Evolutionary conservation across 768 basidiomycete species (phyloP).

Genomic region (Jaapia argillacea): DNA sequence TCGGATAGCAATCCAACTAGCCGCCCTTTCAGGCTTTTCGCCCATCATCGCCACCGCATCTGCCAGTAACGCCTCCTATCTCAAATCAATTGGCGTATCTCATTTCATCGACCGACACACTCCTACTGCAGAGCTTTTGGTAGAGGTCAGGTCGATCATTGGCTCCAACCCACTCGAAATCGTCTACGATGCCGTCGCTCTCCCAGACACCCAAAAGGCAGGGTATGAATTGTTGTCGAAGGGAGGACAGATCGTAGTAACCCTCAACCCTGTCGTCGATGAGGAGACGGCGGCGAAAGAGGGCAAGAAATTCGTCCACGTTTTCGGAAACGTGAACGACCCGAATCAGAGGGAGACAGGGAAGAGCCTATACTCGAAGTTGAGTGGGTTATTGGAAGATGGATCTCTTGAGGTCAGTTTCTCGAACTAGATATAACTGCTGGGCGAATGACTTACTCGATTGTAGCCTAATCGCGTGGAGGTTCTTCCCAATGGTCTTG

Average conservation of each 20-base stretch:
- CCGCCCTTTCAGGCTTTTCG: conserved; percentile 19
- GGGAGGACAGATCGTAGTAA: conserved; percentile 11
- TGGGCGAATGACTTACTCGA: background rate
- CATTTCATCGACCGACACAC: conserved; percentile 17
- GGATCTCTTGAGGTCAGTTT: conserved; percentile 20
- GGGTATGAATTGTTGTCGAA: conserved; percentile 14
- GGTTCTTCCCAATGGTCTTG: background rate
- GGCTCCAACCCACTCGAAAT: conserved; percentile 12
- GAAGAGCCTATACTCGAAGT: conserved; percentile 18
- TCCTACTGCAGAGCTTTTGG: conserved; percentile 1
- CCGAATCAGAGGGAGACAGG: conserved; percentile 17
- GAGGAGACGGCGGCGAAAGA: background rate
- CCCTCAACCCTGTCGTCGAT: background rate
- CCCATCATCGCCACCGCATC: conserved; percentile 22
- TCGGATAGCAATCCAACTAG: conserved; percentile 16
- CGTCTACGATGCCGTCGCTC: conserved; percentile 15
- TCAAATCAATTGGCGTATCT: conserved; percentile 20
- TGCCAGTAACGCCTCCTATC: conserved; percentile 10
- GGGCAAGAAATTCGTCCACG: conserved; percentile 6
- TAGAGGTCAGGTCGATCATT: conserved; percentile 7
- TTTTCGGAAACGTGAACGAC: conserved; percentile 6
- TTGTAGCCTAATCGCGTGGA: conserved; percentile 2
- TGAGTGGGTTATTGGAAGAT: conserved; percentile 19
- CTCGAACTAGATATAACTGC: background rate
- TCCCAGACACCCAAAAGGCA: conserved; percentile 13